These are phyloP conservation scores for Paxillus ammoniavirescens DNA, from an alignment of 768 basidiomycete genomes.

Conservation along the genomic window DNA sequence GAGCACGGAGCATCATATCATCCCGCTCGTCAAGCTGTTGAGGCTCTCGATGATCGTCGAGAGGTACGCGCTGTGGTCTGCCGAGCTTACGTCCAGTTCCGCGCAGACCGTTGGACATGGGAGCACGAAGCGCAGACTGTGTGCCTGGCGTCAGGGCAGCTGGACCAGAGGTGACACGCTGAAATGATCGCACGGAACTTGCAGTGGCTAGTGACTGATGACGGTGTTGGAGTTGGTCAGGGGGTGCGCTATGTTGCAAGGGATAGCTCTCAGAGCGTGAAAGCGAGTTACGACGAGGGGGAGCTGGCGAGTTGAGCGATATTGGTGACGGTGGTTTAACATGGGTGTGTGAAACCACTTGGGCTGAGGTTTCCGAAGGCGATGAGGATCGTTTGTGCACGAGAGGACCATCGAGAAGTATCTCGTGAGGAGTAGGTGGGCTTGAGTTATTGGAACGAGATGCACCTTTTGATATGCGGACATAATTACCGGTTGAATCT, in stretches of 20 bases:
- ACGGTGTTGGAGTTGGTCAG: conserved; percentile 29
- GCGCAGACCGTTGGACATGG: conserved; percentile 32
- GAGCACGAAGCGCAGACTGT: conserved; percentile 27
- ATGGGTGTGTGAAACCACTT: conserved; percentile 17
- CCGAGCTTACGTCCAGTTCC: conserved; percentile 34
- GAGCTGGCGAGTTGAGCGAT: conserved; percentile 37
- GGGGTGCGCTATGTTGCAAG: conserved; percentile 35
- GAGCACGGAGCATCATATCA: conserved; percentile 30
- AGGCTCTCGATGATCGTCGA: conserved; percentile 34
- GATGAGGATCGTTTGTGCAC: conserved; percentile 25
- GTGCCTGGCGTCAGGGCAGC: conserved; percentile 33
- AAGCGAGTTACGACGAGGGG: conserved; percentile 47
- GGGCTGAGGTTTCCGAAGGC: conserved; percentile 19
- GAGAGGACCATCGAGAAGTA: conserved; percentile 24
- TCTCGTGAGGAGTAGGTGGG: conserved; percentile 42
- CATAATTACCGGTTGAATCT: conserved; percentile 44
- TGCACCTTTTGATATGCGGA: conserved; percentile 45
- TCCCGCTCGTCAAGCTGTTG: conserved; percentile 32
- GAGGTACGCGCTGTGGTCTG: conserved; percentile 37
- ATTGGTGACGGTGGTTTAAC: conserved; percentile 34
- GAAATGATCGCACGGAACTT: conserved; percentile 50
- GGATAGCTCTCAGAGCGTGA: conserved; percentile 67
- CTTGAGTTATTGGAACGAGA: conserved; percentile 36
- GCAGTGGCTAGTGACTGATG: conserved; percentile 23
- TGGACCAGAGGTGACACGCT: conserved; percentile 66